These are phyloP conservation scores for Acmispon strigosus DNA, from an alignment of 306 rosid species.

Conservation along the genomic window DNA sequence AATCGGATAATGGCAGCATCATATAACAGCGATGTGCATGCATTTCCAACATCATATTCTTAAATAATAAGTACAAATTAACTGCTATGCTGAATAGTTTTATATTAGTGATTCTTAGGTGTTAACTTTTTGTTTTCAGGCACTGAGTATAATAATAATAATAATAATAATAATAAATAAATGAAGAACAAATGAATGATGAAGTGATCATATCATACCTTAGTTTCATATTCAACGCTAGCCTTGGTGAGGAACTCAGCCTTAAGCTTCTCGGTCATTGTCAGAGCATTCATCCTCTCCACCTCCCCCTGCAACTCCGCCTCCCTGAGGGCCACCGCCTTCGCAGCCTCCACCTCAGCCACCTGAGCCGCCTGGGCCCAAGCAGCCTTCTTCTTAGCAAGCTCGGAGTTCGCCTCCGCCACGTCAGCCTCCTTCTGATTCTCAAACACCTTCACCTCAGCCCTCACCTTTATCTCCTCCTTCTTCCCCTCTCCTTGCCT, in stretches of 20 bases:
- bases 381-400: constrained; percentile 22
- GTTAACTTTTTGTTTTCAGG: too few relatives aligned
- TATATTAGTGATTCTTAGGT: too few relatives aligned
- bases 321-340: constrained; percentile 23
- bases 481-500: constrained; percentile 20
- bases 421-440: constrained; percentile 26
- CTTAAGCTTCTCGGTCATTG: constrained; percentile 25
- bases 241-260: constrained; percentile 32
- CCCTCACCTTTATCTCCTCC: constrained; percentile 24
- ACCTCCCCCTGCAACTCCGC: constrained; percentile 32
- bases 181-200: too few relatives aligned
- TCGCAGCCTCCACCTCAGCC: constrained; percentile 29
- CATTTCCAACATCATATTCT: too few relatives aligned
- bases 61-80: too few relatives aligned
- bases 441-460: constrained; percentile 29
- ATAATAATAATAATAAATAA: too few relatives aligned
- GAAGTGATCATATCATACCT: background rate
- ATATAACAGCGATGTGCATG: too few relatives aligned
- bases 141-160: too few relatives aligned
- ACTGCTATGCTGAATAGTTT: too few relatives aligned
- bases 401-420: constrained; percentile 25
- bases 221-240: constrained; percentile 32
- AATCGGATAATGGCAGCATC: too few relatives aligned
- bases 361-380: constrained; percentile 21
- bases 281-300: constrained; percentile 33